phyloP scores from a whole-genome alignment of 2,329 filamentous ascomycete species.

The Conoideocrella luteorostrata region DNA sequence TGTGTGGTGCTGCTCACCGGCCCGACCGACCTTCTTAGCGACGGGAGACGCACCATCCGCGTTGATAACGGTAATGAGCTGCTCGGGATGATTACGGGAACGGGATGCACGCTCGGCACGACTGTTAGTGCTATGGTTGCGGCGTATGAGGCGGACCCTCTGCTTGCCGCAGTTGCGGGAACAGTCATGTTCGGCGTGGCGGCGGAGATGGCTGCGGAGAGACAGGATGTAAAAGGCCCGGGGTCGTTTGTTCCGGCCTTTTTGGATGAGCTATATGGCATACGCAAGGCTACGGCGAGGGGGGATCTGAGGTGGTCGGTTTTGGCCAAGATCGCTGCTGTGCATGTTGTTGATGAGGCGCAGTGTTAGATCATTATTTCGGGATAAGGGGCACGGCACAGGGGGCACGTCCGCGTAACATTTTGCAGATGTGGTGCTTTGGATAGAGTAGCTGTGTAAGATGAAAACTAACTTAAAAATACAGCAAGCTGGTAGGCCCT shows the following conservation, averaged over 20 bases:
- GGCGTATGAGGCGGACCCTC: slow-evolving; percentile 52
- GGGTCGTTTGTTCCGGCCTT: slow-evolving; percentile 84
- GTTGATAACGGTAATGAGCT: slow-evolving; percentile 71
- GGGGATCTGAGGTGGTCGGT: slow-evolving; percentile 47
- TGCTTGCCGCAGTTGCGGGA: slow-evolving; percentile 67
- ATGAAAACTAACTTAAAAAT: too few species aligned
- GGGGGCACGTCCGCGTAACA: too few species aligned
- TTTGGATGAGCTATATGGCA: slow-evolving; percentile 60
- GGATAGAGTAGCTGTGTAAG: too few species aligned
- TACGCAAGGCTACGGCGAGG: slow-evolving; percentile 41
- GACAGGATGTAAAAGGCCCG: slow-evolving; percentile 64
- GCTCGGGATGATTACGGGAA: slow-evolving; percentile 67
- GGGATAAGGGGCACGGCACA: too few species aligned
- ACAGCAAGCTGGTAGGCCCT: too few species aligned
- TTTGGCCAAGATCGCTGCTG: slow-evolving; percentile 40
- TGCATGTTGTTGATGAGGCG: slow-evolving; percentile 24
- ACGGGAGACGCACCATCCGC: slow-evolving; percentile 61
- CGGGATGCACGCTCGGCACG: slow-evolving; percentile 81
- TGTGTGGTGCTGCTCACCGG: slow-evolving; percentile 81
- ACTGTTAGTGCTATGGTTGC: slow-evolving; percentile 71
- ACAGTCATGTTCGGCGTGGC: slow-evolving; percentile 70
- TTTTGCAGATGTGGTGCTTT: too few species aligned
- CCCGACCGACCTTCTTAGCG: slow-evolving; percentile 66
- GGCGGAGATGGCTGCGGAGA: slow-evolving; percentile 62
- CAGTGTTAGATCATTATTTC: not conserved